Base-by-base conservation (phyloP, 352 stramenopile genomes). In the Phytophthora cactorum region DNA sequence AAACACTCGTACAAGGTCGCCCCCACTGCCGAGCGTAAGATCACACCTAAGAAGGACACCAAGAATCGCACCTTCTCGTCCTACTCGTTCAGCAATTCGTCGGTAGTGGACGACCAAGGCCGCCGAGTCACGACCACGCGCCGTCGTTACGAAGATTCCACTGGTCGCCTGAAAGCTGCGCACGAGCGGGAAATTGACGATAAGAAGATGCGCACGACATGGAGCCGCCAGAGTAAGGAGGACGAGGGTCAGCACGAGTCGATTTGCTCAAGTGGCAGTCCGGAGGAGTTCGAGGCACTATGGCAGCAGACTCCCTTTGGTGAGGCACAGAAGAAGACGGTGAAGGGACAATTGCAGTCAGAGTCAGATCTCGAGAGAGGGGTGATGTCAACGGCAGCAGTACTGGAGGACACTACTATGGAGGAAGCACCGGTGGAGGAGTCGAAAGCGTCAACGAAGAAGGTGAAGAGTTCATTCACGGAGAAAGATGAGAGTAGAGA, bases 291-390 rank as follows among this genome's bases (percentile, higher is more conserved):
- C 53, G 78, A 90, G 57, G 43, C 70, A 28, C 43, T 72, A 59
- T 90, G 81, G 81, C 68, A 79, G 60, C 32, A 70, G 47, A 90
- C 81, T 15, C 65, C 72, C 12, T 88, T 88, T 59, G 79, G 74
- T 5, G 55, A 66, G 36, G 79, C 69, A 22, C 68, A 84, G 45
- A 72, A 72, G 46, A 77, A 79, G 39, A 58, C 55, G 15, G 46
- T 67, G 14, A 61, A 67, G 27, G 41, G 36, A 17, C 58, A 63
- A 29, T 15, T 58, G 5, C 52, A 63, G 45, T 60, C 59, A 0
- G 31, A 44, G 39, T 46, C 41, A 29, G 59, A 46, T 41, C 38
- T 66, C 2, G 36, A 17, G 49, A 54, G 7, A 32, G 28, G 54
- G 28, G 39, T 52, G 27, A n/a, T 27, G 17, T 31, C 27, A 17